Evolutionary conservation across 2,329 filamentous ascomycete genomes (phyloP).

Genomic region (Aspergillus phoenicis): DNA sequence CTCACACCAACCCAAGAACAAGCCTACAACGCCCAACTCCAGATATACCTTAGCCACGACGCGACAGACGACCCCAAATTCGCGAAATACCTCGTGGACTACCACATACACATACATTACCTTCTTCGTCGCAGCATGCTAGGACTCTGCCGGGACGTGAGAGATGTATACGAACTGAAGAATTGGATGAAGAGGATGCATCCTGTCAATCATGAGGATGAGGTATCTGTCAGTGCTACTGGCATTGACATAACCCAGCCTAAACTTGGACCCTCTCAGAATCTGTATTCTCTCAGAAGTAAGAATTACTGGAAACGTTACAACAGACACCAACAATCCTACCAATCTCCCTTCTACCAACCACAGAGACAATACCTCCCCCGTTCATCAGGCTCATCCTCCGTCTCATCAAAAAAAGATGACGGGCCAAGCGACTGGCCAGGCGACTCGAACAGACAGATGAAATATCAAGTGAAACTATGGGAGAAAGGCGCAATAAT

Average conservation of each 20-base stretch:
- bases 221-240: no score
- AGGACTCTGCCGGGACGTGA: conserved; percentile 32
- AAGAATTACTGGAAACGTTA: no score
- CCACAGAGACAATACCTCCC: no score
- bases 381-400: neutral
- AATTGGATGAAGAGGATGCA: conserved; percentile 29
- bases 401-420: neutral
- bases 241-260: no score
- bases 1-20: neutral
- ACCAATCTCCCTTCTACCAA: no score
- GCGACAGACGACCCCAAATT: conserved; percentile 19
- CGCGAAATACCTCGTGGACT: conserved; percentile 35
- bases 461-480: conserved; percentile 17
- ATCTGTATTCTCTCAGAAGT: no score
- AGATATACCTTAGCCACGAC: conserved; percentile 5
- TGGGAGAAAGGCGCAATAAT: conserved; percentile 13
- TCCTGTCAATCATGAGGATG: neutral
- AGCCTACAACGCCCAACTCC: conserved; percentile 12
- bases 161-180: conserved; percentile 31
- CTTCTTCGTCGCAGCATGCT: conserved; percentile 26
- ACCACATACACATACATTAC: conserved; percentile 38
- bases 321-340: no score
- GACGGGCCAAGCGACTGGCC: conserved; percentile 5
- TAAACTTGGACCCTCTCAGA: no score
- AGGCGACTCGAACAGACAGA: conserved; percentile 1